A percentile compares a stretch with the other conserved stretches of the same genome.
Conservation (phyloP, 2,329 filamentous ascomycete genomes). For the Trichoderma citrinoviride region DNA sequence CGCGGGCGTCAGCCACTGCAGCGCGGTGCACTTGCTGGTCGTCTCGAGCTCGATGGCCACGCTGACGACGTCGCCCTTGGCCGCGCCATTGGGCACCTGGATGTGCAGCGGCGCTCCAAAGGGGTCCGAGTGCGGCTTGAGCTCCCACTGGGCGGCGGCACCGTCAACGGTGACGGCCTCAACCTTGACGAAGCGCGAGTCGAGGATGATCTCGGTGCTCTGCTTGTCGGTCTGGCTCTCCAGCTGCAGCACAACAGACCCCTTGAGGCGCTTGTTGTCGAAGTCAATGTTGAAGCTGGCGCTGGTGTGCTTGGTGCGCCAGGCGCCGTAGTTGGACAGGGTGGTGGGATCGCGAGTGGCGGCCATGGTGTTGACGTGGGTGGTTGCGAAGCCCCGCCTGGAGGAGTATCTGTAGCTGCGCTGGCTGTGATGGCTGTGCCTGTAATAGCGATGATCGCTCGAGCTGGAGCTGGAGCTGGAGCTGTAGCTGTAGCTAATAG, state of each 20-base stretch:
- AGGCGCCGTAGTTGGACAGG: conserved; percentile 85
- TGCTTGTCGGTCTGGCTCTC: conserved; percentile 72
- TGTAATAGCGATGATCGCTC: too few relatives aligned
- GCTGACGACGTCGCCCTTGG: conserved; percentile 52
- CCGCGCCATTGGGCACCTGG: conserved; percentile 52
- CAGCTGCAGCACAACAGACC: conserved; percentile 72
- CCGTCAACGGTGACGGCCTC: conserved; percentile 68
- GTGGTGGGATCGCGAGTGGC: conserved; percentile 77
- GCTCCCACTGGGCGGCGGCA: conserved; percentile 60
- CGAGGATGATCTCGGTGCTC: conserved; percentile 76
- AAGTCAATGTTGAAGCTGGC: conserved; percentile 84
- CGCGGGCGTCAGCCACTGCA: conserved; percentile 91
- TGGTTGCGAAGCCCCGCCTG: conserved; percentile 31
- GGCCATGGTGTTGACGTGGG: conserved; percentile 29
- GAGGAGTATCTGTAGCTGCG: neutral
- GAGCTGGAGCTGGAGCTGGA: too few relatives aligned
- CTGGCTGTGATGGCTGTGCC: too few relatives aligned
- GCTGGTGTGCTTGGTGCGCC: conserved; percentile 78
- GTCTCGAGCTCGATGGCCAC: conserved; percentile 71
- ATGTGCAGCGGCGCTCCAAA: conserved; percentile 72
- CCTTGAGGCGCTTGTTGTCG: conserved; percentile 70
- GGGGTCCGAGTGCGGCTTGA: conserved; percentile 68
- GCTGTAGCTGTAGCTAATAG: too few relatives aligned
- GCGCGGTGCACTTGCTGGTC: conserved; percentile 81
- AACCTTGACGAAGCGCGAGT: conserved; percentile 81